Percentiles rank a stretch among this genome's conserved stretches.
phyloP scores from a whole-genome alignment of 305 asterid genomes.

The Fraxinus baroniana region DNA sequence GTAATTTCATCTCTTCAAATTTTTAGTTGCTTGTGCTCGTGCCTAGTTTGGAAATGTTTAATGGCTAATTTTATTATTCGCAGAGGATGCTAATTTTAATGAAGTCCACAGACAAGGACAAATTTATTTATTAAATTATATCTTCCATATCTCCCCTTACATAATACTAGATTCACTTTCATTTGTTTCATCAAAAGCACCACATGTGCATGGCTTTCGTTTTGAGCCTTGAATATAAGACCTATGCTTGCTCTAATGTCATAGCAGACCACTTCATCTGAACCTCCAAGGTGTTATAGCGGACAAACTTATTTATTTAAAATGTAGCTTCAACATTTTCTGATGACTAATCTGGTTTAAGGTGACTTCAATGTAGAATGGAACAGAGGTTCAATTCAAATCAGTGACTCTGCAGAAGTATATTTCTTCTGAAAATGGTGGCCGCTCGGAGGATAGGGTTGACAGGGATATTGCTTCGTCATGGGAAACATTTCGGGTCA shows the following conservation, averaged over 20 bases:
- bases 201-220: not conserved
- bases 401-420: conserved; percentile 55
- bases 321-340: not conserved
- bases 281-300: not conserved
- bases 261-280: not conserved
- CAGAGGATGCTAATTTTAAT: not conserved
- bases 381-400: conserved; percentile 66
- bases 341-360: conserved; percentile 3
- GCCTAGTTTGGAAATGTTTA: not conserved
- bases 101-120: not conserved
- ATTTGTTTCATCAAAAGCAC: not conserved
- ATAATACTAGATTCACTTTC: not conserved
- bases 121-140: not conserved
- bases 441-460: conserved; percentile 50
- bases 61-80: not conserved
- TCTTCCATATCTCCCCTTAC: not conserved
- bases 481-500: conserved; percentile 77
- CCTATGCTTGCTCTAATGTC: not conserved
- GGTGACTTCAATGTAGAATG: conserved; percentile 56
- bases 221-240: not conserved
- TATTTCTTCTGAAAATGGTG: conserved; percentile 71
- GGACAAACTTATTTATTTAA: not conserved
- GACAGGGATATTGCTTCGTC: conserved; percentile 62
- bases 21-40: not conserved
- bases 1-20: conserved; percentile 35